Evolutionary conservation across 2,329 filamentous ascomycete genomes (phyloP).

Genomic region (Pyricularia grisea): DNA sequence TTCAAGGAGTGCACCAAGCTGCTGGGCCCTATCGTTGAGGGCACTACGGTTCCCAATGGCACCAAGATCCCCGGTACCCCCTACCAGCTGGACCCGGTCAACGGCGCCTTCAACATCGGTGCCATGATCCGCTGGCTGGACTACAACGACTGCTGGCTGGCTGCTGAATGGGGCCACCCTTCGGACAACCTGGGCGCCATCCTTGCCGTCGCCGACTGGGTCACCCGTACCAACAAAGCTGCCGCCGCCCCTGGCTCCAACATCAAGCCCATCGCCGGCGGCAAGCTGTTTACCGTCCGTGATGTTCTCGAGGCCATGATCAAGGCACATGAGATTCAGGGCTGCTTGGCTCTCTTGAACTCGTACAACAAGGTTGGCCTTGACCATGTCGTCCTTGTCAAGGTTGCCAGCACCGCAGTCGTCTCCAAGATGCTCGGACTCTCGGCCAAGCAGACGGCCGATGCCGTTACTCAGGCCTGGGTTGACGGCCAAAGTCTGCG

Average conservation of each 20-base stretch:
- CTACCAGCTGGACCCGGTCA: slow-evolving; percentile 91
- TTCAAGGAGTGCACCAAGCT: slow-evolving; percentile 97
- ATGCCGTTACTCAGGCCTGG: slow-evolving; percentile 94
- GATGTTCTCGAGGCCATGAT: slow-evolving; percentile 97
- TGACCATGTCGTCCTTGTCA: slow-evolving; percentile 96
- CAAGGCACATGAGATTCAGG: slow-evolving; percentile 98
- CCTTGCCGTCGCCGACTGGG: slow-evolving; percentile 93
- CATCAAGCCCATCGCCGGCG: slow-evolving; percentile 52
- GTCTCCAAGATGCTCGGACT: slow-evolving; percentile 93
- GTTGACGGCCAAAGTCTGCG: slow-evolving; percentile 93
- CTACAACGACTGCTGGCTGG: slow-evolving; percentile 99
- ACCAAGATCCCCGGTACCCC: slow-evolving; percentile 84
- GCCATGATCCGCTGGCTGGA: slow-evolving; percentile 99
- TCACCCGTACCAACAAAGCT: slow-evolving; percentile 77
- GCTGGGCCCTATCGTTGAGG: slow-evolving; percentile 82
- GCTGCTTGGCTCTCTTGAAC: slow-evolving; percentile 92
- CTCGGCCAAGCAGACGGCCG: slow-evolving; percentile 80
- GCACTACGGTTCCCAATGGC: slow-evolving; percentile 85
- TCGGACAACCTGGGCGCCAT: slow-evolving; percentile 98
- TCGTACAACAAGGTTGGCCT: slow-evolving; percentile 98
- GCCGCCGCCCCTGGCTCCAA: slow-evolving; percentile 28
- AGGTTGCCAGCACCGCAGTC: slow-evolving; percentile 90
- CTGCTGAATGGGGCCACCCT: slow-evolving; percentile 97
- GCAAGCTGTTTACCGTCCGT: slow-evolving; percentile 78
- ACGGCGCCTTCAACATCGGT: slow-evolving; percentile 97